A percentile compares a stretch with the other conserved stretches of the same genome.
These are phyloP conservation scores for Eruca vesicaria DNA, from an alignment of 441 rosid species.

Conservation along the genomic window DNA sequence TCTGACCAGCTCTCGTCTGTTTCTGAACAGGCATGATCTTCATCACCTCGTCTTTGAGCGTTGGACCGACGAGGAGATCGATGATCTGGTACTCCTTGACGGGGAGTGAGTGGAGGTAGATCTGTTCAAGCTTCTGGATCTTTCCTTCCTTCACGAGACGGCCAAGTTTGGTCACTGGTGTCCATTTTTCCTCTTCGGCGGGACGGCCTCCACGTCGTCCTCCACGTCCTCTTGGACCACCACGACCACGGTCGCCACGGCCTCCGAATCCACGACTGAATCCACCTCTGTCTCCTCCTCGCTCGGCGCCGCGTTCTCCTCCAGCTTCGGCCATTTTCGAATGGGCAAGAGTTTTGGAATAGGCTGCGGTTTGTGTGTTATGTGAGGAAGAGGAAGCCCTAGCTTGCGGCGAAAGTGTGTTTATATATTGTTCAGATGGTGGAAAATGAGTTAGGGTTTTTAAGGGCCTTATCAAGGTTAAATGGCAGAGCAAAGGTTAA, in stretches of 20 bases:
- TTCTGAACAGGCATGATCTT: slow-evolving; percentile 94
- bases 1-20: slow-evolving; percentile 87
- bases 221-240: slow-evolving; percentile 62
- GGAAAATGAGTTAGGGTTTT: slow-evolving; percentile 21
- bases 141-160: slow-evolving; percentile 58
- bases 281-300: slow-evolving; percentile 52
- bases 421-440: background rate
- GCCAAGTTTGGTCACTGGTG: slow-evolving; percentile 80
- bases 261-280: slow-evolving; percentile 52
- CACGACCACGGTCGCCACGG: slow-evolving; percentile 42
- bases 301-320: slow-evolving; percentile 38
- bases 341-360: background rate
- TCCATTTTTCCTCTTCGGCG: slow-evolving; percentile 75
- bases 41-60: slow-evolving; percentile 90
- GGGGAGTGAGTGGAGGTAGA: slow-evolving; percentile 87
- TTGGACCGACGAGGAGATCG: slow-evolving; percentile 69
- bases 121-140: slow-evolving; percentile 63
- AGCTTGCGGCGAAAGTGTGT: background rate
- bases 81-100: slow-evolving; percentile 83
- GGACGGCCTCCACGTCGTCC: slow-evolving; percentile 69
- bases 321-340: slow-evolving; percentile 33
- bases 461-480: background rate
- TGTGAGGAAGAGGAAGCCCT: slow-evolving; percentile 4
- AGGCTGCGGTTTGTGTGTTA: background rate
- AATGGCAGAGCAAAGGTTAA: background rate